Evolutionary conservation across 352 stramenopile species (phyloP).

Genomic region (Phytophthora rubi): DNA sequence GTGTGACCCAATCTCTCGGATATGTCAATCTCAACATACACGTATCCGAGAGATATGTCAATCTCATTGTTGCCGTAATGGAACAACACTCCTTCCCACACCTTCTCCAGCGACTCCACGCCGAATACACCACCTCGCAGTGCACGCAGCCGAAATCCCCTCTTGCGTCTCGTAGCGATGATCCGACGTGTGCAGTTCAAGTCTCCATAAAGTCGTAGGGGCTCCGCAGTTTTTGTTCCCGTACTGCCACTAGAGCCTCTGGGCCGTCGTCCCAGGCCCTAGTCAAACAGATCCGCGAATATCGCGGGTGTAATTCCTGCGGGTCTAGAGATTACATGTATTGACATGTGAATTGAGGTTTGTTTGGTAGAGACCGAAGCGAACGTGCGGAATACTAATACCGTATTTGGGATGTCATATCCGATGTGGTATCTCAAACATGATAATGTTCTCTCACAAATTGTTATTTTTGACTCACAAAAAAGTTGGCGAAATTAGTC

Average conservation of each 20-base stretch:
- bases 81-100: constrained; percentile 41
- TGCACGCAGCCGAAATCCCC: constrained; percentile 34
- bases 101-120: constrained; percentile 35
- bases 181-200: constrained; percentile 15
- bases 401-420: too few relatives aligned
- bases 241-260: constrained; percentile 30
- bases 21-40: constrained; percentile 50
- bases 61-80: too few relatives aligned
- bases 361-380: too few relatives aligned
- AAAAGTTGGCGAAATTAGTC: not conserved
- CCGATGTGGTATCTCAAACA: too few relatives aligned
- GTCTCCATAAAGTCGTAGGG: constrained; percentile 30
- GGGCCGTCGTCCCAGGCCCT: constrained; percentile 37
- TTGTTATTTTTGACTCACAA: too few relatives aligned
- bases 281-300: constrained; percentile 25
- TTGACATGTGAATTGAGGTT: too few relatives aligned
- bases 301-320: constrained; percentile 31
- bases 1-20: constrained; percentile 43
- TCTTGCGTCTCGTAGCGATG: constrained; percentile 25
- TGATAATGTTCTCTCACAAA: too few relatives aligned
- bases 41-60: too few relatives aligned
- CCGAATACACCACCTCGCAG: constrained; percentile 36
- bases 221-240: constrained; percentile 29
- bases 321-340: not conserved
- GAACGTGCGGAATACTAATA: too few relatives aligned